phyloP scores from a whole-genome alignment of 1,284 basidiomycete species.

The Xanthoconium separans region DNA sequence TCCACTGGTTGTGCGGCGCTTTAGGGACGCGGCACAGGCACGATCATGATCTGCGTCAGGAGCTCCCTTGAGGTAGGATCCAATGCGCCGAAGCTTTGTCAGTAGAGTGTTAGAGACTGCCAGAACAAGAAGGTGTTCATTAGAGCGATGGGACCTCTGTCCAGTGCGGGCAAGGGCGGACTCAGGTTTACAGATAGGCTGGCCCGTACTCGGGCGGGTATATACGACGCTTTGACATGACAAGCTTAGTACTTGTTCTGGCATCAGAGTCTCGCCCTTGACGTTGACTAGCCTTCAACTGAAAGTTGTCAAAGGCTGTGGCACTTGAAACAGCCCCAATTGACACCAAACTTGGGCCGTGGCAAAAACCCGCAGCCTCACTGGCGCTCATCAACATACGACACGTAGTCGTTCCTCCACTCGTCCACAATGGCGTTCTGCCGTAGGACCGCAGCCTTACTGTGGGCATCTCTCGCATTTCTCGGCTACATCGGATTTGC shows the following conservation, averaged over 20 bases:
- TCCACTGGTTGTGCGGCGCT: too few relatives aligned
- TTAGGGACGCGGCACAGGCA: too few relatives aligned
- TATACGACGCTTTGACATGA: too few relatives aligned
- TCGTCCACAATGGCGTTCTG: slow-evolving; percentile 36
- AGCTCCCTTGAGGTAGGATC: too few relatives aligned
- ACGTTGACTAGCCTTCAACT: too few relatives aligned
- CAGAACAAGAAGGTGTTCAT: slow-evolving; percentile 6
- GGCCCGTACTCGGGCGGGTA: too few relatives aligned
- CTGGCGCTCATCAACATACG: not conserved
- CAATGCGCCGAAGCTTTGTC: slow-evolving; percentile 4
- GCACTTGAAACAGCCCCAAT: not conserved
- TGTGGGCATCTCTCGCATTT: slow-evolving; percentile 33
- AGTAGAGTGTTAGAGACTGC: slow-evolving; percentile 11
- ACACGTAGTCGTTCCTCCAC: slow-evolving; percentile 10
- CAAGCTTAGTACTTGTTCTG: too few relatives aligned
- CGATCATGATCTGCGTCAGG: slow-evolving; percentile 23
- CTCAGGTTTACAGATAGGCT: too few relatives aligned
- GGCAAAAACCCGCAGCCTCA: slow-evolving; percentile 16
- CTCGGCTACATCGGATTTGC: slow-evolving; percentile 27
- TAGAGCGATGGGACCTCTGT: too few relatives aligned
- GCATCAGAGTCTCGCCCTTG: too few relatives aligned
- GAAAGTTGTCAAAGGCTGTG: not conserved
- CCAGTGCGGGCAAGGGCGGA: too few relatives aligned
- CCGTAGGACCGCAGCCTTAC: slow-evolving; percentile 35
- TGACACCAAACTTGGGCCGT: slow-evolving; percentile 8